These are phyloP conservation scores for Colletotrichum neosansevieriae DNA, from an alignment of 2,329 filamentous ascomycete genomes.

Conservation along the genomic window DNA sequence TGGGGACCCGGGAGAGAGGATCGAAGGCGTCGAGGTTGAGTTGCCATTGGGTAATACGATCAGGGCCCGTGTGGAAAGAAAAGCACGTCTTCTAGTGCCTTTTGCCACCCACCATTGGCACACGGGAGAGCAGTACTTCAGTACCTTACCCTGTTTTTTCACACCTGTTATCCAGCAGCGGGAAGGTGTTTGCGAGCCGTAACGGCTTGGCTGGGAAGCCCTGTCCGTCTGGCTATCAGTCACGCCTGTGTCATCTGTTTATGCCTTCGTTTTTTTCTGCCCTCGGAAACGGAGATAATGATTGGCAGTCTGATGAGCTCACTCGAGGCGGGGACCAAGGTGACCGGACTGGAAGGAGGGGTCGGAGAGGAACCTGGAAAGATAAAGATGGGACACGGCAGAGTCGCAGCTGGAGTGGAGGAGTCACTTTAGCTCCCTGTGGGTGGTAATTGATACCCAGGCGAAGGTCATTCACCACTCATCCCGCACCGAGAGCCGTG, in stretches of 20 bases:
- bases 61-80: constrained; percentile 2
- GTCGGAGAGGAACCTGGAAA: constrained; percentile 12
- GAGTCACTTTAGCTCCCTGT: not conserved
- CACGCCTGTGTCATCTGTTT: constrained; percentile 11
- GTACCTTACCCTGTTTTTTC: not conserved
- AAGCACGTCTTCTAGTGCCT: constrained; percentile 28
- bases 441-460: not conserved
- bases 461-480: too few species aligned
- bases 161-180: not conserved
- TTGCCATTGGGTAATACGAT: constrained; percentile 22
- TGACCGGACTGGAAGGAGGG: constrained; percentile 9
- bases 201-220: not conserved
- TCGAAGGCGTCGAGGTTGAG: constrained; percentile 31
- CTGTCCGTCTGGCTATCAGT: not conserved
- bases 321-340: not conserved
- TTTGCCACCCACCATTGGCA: constrained; percentile 30
- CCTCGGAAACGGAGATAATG: not conserved
- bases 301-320: not conserved
- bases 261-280: not conserved
- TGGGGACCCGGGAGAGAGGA: constrained; percentile 40
- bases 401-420: constrained; percentile 29
- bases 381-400: constrained; percentile 12
- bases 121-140: not conserved
- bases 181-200: not conserved
- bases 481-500: too few species aligned